A percentile compares a stretch with the other conserved stretches of the same genome.
phyloP scores from a whole-genome alignment of 306 rosid species.

The Parietaria judaica region DNA sequence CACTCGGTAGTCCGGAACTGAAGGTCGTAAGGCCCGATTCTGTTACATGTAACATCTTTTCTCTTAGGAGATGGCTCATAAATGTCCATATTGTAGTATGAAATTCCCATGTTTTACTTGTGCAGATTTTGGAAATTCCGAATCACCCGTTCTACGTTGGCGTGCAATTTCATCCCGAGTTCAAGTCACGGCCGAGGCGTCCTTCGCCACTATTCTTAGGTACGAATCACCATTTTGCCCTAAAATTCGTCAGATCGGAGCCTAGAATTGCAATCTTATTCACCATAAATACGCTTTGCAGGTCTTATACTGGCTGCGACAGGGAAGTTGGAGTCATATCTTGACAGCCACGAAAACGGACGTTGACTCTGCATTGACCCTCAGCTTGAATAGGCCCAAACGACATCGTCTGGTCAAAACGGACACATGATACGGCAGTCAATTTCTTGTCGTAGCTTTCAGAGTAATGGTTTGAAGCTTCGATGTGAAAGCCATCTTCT shows the following conservation, averaged over 20 bases:
- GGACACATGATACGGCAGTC: neutral
- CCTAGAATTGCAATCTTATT: too few relatives aligned
- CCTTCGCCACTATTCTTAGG: slow-evolving; percentile 90
- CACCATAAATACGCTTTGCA: slow-evolving; percentile 2
- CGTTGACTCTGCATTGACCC: slow-evolving; percentile 22
- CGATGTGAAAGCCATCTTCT: neutral
- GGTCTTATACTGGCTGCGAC: slow-evolving; percentile 89
- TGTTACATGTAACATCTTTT: too few relatives aligned
- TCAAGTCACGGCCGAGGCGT: slow-evolving; percentile 86
- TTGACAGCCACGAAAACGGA: slow-evolving; percentile 46
- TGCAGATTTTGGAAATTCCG: slow-evolving; percentile 89
- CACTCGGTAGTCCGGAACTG: too few relatives aligned
- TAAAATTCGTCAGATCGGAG: neutral
- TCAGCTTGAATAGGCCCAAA: neutral
- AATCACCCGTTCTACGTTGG: slow-evolving; percentile 86
- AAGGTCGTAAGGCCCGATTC: too few relatives aligned
- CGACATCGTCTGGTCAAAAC: neutral
- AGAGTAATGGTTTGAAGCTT: neutral
- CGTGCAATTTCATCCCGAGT: slow-evolving; percentile 96
- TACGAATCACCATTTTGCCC: slow-evolving; percentile 15
- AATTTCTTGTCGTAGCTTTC: neutral
- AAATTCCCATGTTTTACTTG: slow-evolving; percentile 11
- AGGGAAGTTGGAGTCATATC: slow-evolving; percentile 59
- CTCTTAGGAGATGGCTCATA: neutral
- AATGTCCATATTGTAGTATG: neutral